A percentile compares a stretch with the other conserved stretches of the same genome.
phyloP scores from a whole-genome alignment of 495 filamentous ascomycete species.

The Penicillium turbatum region DNA sequence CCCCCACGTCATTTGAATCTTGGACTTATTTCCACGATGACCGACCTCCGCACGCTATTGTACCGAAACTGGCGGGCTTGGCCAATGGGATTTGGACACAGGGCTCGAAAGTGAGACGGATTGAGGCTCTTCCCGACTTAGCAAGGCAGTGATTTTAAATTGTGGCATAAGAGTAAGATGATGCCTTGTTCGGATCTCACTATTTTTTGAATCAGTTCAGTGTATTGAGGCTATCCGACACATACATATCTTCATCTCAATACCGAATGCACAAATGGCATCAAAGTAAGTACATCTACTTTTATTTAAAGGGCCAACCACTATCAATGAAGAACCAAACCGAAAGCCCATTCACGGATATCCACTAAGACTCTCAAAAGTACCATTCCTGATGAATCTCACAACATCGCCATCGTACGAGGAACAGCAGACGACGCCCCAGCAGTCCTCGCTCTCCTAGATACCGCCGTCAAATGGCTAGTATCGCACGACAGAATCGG shows the following conservation, averaged over 20 bases:
- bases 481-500: slow-evolving; percentile 9
- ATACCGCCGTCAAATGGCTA: slow-evolving; percentile 15
- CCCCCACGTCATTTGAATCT: too few species aligned
- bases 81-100: not conserved
- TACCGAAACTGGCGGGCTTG: not conserved
- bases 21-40: too few species aligned
- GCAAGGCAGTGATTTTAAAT: too few species aligned
- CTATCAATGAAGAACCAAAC: slow-evolving; percentile 1
- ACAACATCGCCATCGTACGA: slow-evolving; percentile 10
- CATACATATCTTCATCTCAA: slow-evolving; percentile 3
- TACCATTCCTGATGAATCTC: not conserved
- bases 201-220: not conserved
- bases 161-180: not conserved
- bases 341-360: not conserved
- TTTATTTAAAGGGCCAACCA: not conserved
- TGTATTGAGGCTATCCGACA: not conserved
- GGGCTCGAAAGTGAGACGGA: not conserved
- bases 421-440: slow-evolving; percentile 9
- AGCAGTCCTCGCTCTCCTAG: slow-evolving; percentile 12
- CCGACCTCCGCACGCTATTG: not conserved
- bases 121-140: not conserved
- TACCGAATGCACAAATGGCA: slow-evolving; percentile 8
- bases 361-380: slow-evolving; percentile 4
- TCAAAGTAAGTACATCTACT: slow-evolving; percentile 12
- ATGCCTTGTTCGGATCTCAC: not conserved